A percentile compares a stretch with the other conserved stretches of the same genome.
These are phyloP conservation scores for Sporothrix brasiliensis DNA, from an alignment of 2,329 filamentous ascomycete species.

Conservation along the genomic window DNA sequence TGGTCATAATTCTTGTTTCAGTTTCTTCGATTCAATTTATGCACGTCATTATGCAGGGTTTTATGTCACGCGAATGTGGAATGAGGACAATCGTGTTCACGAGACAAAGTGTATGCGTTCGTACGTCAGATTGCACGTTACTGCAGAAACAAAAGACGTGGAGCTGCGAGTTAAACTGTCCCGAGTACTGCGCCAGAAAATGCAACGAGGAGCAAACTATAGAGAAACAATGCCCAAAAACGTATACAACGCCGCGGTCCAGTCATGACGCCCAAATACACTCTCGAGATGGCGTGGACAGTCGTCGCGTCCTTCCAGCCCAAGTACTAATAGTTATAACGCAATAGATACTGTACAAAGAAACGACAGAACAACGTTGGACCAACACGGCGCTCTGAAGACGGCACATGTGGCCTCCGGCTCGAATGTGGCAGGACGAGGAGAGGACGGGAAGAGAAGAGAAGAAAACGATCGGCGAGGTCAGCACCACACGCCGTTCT, in stretches of 20 bases:
- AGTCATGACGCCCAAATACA: conserved; percentile 13
- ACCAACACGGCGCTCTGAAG: not conserved
- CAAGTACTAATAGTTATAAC: conserved; percentile 25
- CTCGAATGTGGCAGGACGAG: not conserved
- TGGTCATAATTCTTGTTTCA: not conserved
- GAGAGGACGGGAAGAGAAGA: not conserved
- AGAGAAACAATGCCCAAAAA: not conserved
- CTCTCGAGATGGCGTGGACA: not conserved
- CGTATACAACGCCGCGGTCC: conserved; percentile 15
- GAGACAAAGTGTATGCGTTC: not conserved
- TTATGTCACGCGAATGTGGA: not conserved
- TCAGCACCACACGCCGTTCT: conserved; percentile 37
- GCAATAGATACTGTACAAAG: conserved; percentile 19
- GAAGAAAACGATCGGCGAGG: not conserved
- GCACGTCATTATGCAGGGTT: not conserved
- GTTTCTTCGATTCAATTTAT: not conserved
- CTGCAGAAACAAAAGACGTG: conserved; percentile 3
- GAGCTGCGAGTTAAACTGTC: conserved; percentile 26
- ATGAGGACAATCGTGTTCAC: not conserved
- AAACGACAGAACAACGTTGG: not conserved
- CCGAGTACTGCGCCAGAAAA: not conserved
- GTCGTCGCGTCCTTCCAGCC: conserved; percentile 19
- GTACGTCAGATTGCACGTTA: not conserved
- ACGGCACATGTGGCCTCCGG: not conserved
- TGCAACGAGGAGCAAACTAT: not conserved